Conservation (phyloP, 164 flowering plant genomes). For the Dillenia suffruticosa region DNA sequence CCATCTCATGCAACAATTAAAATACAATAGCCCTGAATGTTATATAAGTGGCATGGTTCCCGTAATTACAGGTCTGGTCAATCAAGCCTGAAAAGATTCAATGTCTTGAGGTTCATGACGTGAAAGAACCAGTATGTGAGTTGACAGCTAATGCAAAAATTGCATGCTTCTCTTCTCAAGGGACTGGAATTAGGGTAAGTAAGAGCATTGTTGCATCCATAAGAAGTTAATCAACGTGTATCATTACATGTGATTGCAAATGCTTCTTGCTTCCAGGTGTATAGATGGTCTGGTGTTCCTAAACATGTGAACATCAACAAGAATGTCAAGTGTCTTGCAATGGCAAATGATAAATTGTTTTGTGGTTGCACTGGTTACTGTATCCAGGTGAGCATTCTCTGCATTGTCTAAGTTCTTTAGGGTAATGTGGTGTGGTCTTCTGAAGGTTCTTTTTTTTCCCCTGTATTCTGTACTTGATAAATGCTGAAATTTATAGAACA, state of each 20-base stretch:
- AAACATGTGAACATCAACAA: slow-evolving; percentile 60
- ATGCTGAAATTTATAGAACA: no score
- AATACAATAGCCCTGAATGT: no score
- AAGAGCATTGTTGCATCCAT: background rate
- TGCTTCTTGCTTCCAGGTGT: slow-evolving; percentile 37
- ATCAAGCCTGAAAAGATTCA: slow-evolving; percentile 55
- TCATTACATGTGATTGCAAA: background rate
- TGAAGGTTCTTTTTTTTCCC: no score
- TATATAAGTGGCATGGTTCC: no score
- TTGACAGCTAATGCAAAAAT: slow-evolving; percentile 35
- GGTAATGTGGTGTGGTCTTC: no score
- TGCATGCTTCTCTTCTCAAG: slow-evolving; percentile 64
- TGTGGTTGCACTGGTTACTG: slow-evolving; percentile 66
- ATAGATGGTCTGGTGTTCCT: slow-evolving; percentile 52
- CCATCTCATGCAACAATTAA: no score
- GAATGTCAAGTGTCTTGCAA: slow-evolving; percentile 50
- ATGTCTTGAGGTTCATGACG: slow-evolving; percentile 57
- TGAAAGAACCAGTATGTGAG: slow-evolving; percentile 49
- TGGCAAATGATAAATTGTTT: slow-evolving; percentile 41
- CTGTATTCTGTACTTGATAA: no score
- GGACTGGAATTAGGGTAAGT: slow-evolving; percentile 59
- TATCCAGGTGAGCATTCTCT: slow-evolving; percentile 44
- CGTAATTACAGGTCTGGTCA: slow-evolving; percentile 53
- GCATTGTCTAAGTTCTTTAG: no score
- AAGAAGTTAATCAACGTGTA: no score